Evolutionary conservation across 192 early-diverging fungal genomes (phyloP), one percentile per base, ranked within the genome.

Genomic region (Fimicolochytrium jonesii): DNA sequence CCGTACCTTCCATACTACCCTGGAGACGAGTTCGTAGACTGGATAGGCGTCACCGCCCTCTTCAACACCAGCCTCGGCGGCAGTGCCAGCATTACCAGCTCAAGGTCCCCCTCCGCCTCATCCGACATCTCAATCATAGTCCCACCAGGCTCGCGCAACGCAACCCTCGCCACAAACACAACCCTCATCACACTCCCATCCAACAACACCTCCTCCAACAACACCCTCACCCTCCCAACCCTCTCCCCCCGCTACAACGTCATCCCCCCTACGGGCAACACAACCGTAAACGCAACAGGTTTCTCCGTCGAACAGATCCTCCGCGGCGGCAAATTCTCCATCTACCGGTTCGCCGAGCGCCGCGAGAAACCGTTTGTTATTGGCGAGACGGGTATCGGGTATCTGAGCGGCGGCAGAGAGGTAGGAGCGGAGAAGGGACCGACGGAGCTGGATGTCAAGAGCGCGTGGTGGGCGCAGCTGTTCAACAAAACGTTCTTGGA

Each of bases 1-100:
- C 77, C 77, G 4, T 79, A 71, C 37, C 31, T 59, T 2, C 77
- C 77, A 6, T 79, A 73, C 63, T 79, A 66, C 42, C 77, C 77
- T 4, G 77, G 77, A 10, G 63, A 68, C 33, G 72, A 53, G 22
- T 76, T 52, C 36, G 77, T 79, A 2, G 77, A 79, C 57, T 79
- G 73, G 73, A 66, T 74, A 18, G 77, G 71, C 15, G 55, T 76
- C 6, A 61, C 65, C 15, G 43, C 54, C n/a, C 43, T 64, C 26
- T 73, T 52, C 53, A 59, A 64, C 48, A 44, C 43, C 11, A n/a
- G 56, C 6, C 32, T 61, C 23, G 55, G 42, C 11, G 39, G 43
- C 0, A 69, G 65, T 46, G 56, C 45, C 15, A 67, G 64, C 3
- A 44, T 34, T 3, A 34, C 45, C 17, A 57, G 5, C 26, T 55